Base-by-base conservation (phyloP, 1,284 basidiomycete genomes). In the Moesziomyces sp. region DNA sequence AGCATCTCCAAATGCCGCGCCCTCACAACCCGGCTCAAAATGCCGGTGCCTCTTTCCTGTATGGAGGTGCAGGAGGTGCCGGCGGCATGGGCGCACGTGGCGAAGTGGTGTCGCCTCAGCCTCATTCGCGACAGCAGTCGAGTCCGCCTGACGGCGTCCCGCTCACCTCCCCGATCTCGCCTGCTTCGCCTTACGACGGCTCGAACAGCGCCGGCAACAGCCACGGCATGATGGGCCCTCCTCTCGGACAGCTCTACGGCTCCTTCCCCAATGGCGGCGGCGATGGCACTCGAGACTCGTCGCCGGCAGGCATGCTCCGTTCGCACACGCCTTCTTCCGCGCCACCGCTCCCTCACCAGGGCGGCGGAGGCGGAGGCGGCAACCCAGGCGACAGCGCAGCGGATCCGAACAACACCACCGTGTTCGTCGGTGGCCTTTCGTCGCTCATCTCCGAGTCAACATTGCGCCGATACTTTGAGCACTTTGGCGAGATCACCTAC, bases 331-430 rank as follows among this genome's bases (percentile, higher is more conserved):
- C 52, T 52, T 70, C 64, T 4, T 75, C 62, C 19, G 61, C 51
- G 19, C 63, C 64, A 45, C 55, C 63, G 34, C 8, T 44, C 30
- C 63, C 34, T 24, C 61, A 67, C 21, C 60, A 54, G 42, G 44
- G 50, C 19, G 51, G 50, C 9, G 54, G 50, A 5, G 50, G 30
- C 40, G 57, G 43, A 3, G 34, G 35, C 40, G 48, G 59, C 50
- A 63, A 58, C 44, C 46, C 63, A 6, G 57, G 48, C 10, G 70
- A 73, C 53, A 79, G 79, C 24, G 80, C 81, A 2, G 57, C 79
- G 30, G 82, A 84, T 47, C 77, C 81, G 6, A 81, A 74, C 49
- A 84, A 84, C 58, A 84, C 82, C 5, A 84, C 82, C 9, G 82
- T 84, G 9, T 84, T 84, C 56, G 81, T 84, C 9, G 82, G 82